Evolutionary conservation across 2,329 filamentous ascomycete species (phyloP).

Genomic region (Bipolaris bicolor): DNA sequence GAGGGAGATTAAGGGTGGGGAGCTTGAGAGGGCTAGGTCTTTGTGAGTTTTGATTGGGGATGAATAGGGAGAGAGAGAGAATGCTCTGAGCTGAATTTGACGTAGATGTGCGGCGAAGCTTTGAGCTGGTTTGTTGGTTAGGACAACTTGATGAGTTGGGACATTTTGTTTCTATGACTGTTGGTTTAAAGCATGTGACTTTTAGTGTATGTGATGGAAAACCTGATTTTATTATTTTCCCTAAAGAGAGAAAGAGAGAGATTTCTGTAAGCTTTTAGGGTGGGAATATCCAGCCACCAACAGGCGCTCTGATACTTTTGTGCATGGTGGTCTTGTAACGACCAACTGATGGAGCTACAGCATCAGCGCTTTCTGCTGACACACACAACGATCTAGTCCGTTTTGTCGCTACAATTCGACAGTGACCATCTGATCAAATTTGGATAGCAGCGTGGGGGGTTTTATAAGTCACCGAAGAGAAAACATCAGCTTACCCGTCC

Average conservation of each 20-base stretch:
- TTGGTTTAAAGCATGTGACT: too few relatives aligned
- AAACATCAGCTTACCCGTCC: neutral
- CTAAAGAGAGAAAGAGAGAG: neutral
- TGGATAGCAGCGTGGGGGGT: neutral
- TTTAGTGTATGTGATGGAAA: neutral
- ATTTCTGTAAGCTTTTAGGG: neutral
- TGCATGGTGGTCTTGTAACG: neutral
- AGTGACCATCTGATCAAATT: too few relatives aligned
- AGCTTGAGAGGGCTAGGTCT: slow-evolving; percentile 51
- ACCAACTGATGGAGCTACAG: neutral
- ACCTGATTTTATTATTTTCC: neutral
- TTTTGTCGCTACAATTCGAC: neutral
- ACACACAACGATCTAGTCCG: neutral
- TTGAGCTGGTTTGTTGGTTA: neutral
- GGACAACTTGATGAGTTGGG: too few relatives aligned
- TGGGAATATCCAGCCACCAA: neutral
- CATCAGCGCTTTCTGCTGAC: neutral
- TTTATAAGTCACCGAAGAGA: too few relatives aligned
- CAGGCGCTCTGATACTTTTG: neutral
- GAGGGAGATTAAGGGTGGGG: slow-evolving; percentile 57
- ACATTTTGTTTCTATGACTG: neutral
- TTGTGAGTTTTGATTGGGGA: neutral
- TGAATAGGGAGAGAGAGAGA: neutral
- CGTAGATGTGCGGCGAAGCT: slow-evolving; percentile 9
- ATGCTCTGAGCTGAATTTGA: neutral